Percentiles rank a stretch among this genome's conserved stretches.
phyloP scores from a whole-genome alignment of 1,284 basidiomycete species.

The Kwoniella shivajii region DNA sequence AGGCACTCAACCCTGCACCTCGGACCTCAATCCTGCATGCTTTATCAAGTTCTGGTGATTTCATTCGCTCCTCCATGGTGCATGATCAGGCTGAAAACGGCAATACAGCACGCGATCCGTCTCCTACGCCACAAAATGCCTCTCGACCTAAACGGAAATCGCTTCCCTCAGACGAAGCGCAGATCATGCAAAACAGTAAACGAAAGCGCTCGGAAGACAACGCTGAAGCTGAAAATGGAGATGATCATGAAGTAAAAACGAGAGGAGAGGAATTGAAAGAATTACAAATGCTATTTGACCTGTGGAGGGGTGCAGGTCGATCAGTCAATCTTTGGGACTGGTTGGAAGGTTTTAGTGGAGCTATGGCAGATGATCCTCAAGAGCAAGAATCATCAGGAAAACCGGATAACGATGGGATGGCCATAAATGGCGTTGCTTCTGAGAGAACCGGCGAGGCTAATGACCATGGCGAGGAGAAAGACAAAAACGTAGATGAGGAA shows the following conservation, averaged over 20 bases:
- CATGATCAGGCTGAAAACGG: background rate
- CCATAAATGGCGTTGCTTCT: too few relatives aligned
- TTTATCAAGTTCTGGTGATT: constrained; percentile 14
- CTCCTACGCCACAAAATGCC: background rate
- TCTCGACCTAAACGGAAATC: background rate
- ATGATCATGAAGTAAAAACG: background rate
- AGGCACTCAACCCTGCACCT: constrained; percentile 33
- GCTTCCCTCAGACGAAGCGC: background rate
- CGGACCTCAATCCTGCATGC: constrained; percentile 33
- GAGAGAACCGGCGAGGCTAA: too few relatives aligned
- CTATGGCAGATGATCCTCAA: background rate
- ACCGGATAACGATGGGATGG: too few relatives aligned
- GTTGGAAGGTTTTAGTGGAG: constrained; percentile 42
- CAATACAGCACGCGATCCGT: background rate
- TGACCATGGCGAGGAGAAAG: background rate
- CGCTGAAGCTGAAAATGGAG: background rate
- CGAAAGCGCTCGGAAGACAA: background rate
- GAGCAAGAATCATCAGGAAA: too few relatives aligned
- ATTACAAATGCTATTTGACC: constrained; percentile 35
- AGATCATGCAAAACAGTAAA: background rate
- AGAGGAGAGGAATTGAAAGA: constrained; percentile 28
- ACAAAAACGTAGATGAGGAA: constrained; percentile 21
- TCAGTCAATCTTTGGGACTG: constrained; percentile 52
- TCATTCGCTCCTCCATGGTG: background rate
- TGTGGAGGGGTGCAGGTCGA: constrained; percentile 44